These are phyloP conservation scores for Pilasporangium apinafurcum DNA, from an alignment of 352 stramenopile genomes.

Conservation along the genomic window DNA sequence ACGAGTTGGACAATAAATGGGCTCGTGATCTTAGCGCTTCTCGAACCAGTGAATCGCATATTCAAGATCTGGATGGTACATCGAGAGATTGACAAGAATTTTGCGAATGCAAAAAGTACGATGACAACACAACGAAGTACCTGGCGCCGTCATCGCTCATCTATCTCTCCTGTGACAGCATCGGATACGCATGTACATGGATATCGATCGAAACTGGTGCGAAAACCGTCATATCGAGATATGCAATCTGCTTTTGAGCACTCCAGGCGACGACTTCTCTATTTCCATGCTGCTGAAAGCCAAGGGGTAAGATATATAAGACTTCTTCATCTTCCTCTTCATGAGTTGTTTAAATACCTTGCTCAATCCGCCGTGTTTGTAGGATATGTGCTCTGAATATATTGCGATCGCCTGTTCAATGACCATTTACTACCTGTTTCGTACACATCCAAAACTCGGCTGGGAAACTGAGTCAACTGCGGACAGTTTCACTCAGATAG, in stretches of 20 bases:
- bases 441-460: conserved; percentile 7
- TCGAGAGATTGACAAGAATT: not conserved
- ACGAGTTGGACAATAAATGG: not conserved
- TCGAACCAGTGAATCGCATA: conserved; percentile 3
- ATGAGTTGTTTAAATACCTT: not conserved
- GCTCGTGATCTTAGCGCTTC: conserved; percentile 6
- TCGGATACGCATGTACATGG: not conserved
- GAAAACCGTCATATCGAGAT: not conserved
- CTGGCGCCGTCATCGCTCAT: too few species aligned
- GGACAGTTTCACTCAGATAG: too few species aligned
- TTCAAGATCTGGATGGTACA: not conserved
- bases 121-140: too few species aligned
- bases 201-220: too few species aligned
- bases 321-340: too few species aligned
- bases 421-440: conserved; percentile 17
- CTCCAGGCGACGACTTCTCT: conserved; percentile 1
- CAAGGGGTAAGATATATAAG: too few species aligned
- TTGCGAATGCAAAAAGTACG: too few species aligned
- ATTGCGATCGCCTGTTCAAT: conserved; percentile 24
- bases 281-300: conserved; percentile 12
- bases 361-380: not conserved
- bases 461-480: conserved; percentile 3
- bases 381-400: conserved; percentile 32
- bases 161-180: too few species aligned
- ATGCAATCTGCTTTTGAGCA: not conserved